Evolutionary conservation across 1,284 basidiomycete genomes (phyloP), one percentile per base, ranked within the genome.

Genomic region (Singerocomus rubriflavus): DNA sequence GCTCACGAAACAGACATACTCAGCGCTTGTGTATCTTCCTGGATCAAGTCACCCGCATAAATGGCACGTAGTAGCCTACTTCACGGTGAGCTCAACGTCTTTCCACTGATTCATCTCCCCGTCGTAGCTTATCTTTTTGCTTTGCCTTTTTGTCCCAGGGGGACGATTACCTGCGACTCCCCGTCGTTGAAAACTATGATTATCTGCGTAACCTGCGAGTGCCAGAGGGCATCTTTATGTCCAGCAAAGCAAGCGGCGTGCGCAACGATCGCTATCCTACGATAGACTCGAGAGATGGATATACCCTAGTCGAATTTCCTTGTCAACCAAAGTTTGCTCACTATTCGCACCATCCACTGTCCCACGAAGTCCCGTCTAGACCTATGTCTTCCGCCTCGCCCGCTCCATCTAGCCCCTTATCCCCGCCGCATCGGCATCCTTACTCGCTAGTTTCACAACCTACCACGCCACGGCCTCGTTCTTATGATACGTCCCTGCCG

Each of bases 21-120:
- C 86, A 8, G 86, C 84, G 31, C 77, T 81, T 36, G 84, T 87
- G 32, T 76, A 81, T 59, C 70, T 81, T 52, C 80, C 78, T 46
- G 81, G 79, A 48, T 72, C 75, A 40, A 72, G 68, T 49, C 74
- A 77, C 48, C 77, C 77, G 40, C 76, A 80, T 35, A 88, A 87
- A 73, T 88, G 85, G 85, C 85, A 88, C 67, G 76, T 88, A 39
- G 86, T 88, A 48, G 85, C 86, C 44, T 88, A 88, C 72, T 88
- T 88, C 67, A 79, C 80, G 69, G 85, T 88, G 67, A 58, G 74
- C 60, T 50, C 44, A 29, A 50, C 44, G 21, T 53, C 14, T 34
- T 42, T 54, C 29, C 33, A 36, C 56, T 51, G 52, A 48, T 10
- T 13, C 35, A 13, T 32, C 57, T 35, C 46, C 34, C 38, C 21